phyloP scores from a whole-genome alignment of 176 grass and related monocot genomes.

The Dendrocalamus sinicus region DNA sequence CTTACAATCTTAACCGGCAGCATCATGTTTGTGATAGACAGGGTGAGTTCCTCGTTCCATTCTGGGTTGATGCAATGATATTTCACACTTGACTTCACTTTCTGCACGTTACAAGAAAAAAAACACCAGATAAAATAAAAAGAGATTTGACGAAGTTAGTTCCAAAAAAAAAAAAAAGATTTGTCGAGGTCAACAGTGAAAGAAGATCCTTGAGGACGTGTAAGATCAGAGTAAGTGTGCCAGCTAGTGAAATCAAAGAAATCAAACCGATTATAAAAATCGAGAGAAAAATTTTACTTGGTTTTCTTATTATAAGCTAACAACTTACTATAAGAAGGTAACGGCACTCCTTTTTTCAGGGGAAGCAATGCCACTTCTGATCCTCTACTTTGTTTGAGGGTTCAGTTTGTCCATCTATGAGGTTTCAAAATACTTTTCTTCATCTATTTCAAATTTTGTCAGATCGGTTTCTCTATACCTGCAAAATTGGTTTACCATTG shows the following conservation, averaged over 20 bases:
- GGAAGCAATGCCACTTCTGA: too few relatives aligned
- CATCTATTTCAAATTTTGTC: background rate
- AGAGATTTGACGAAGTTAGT: background rate
- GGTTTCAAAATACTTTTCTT: background rate
- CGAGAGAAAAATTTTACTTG: background rate
- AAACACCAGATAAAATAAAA: background rate
- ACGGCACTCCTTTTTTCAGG: background rate
- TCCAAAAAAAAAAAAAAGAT: too few relatives aligned
- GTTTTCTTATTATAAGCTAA: background rate
- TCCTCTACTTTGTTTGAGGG: background rate
- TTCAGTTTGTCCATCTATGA: background rate
- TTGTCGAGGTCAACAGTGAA: background rate
- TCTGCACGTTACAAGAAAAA: conserved; percentile 47
- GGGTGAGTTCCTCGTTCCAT: conserved; percentile 76
- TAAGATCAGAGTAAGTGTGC: background rate
- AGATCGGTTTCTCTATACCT: background rate
- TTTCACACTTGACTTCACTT: conserved; percentile 66
- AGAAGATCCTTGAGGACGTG: background rate
- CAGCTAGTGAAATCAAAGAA: background rate
- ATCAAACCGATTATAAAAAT: background rate
- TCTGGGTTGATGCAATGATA: conserved; percentile 56
- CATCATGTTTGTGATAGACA: conserved; percentile 63
- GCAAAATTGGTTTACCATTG: background rate
- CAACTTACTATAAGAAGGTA: background rate
- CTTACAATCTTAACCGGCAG: conserved; percentile 65